phyloP scores from a whole-genome alignment of 441 rosid genomes.

The California macrophylla region DNA sequence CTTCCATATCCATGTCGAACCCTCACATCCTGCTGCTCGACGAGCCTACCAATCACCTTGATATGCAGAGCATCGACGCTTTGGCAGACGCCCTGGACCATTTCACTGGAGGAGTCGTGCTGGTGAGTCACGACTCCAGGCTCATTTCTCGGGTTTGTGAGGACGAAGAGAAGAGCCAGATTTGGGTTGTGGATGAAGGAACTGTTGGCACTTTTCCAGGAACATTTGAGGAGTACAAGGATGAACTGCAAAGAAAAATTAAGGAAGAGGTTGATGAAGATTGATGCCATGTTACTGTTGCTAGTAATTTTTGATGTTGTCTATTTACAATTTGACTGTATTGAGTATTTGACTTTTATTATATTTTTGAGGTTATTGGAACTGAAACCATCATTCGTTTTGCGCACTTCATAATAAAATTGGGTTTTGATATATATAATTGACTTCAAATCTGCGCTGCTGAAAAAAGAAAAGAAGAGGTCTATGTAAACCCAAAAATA shows the following conservation, averaged over 20 bases:
- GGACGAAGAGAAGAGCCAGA: slow-evolving; percentile 65
- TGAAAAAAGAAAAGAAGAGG: too few relatives aligned
- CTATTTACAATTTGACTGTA: too few relatives aligned
- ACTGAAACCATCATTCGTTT: too few relatives aligned
- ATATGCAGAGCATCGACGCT: slow-evolving; percentile 89
- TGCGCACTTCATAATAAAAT: too few relatives aligned
- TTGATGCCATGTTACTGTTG: too few relatives aligned
- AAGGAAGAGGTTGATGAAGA: slow-evolving; percentile 67
- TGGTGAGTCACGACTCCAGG: slow-evolving; percentile 87
- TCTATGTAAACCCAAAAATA: too few relatives aligned
- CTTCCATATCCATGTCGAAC: slow-evolving; percentile 76
- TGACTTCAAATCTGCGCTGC: too few relatives aligned
- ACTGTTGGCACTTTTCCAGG: slow-evolving; percentile 47
- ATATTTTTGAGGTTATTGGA: too few relatives aligned
- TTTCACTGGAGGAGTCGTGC: slow-evolving; percentile 81
- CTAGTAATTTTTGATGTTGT: too few relatives aligned
- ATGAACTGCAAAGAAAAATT: slow-evolving; percentile 65
- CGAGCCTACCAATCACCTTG: slow-evolving; percentile 85
- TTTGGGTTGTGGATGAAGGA: slow-evolving; percentile 79
- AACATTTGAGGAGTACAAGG: slow-evolving; percentile 73
- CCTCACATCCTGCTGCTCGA: slow-evolving; percentile 79
- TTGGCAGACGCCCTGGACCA: slow-evolving; percentile 73
- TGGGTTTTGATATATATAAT: too few relatives aligned
- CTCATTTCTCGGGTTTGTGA: slow-evolving; percentile 73
- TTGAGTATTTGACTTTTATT: too few relatives aligned